Base-by-base conservation (phyloP, 257 asterid genomes). In the Henckelia pumila region DNA sequence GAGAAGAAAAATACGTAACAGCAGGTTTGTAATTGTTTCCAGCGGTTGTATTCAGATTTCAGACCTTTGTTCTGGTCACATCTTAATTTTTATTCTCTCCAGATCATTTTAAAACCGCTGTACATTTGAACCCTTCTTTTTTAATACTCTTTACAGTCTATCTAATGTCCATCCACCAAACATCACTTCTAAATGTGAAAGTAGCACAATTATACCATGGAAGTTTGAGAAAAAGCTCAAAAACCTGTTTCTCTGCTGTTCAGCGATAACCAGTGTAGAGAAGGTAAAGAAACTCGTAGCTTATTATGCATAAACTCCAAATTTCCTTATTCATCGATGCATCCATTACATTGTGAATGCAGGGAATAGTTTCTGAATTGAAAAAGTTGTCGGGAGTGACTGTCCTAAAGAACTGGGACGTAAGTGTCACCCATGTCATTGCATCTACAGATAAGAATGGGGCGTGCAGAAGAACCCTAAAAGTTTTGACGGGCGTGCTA, bases 401-500 rank as follows among this genome's bases (percentile, higher is more conserved):
- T 21, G 68, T 82, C 59, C 71, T 84, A 69, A 88, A 93, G 96
- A 85, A 74, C 66, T 90, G 95, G 96, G 88, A 88, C 72, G 37
- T 78, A 47, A 80, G 75, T 77, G 89, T 88, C 76, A 88, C 97
- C 71, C 97, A 93, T 77, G 85, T 93, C 73, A 79, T 93, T 73
- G 88, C 97, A 68, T 86, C 97, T 69, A 80, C 83, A 60, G 83
- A 88, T 79, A 88, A 85, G 76, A 86, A 84, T 72, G 91, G 96
- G 56, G 89, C 95, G 20, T 88, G 99, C 79, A 84, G 81, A 83
- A 80, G 99, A 70, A 93, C 97, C 64, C 86, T 88, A 73, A 93
- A 93, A 65, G 84, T 81, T 77, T 77, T 93, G 82, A 93, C 86
- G 99, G 97, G 96, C 26, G 77, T 93, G 72, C 69, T 93, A 84